Evolutionary conservation across 345 rosid genomes (phyloP), one percentile per base, ranked within the genome.

Genomic region (Clarkia xantiana): DNA sequence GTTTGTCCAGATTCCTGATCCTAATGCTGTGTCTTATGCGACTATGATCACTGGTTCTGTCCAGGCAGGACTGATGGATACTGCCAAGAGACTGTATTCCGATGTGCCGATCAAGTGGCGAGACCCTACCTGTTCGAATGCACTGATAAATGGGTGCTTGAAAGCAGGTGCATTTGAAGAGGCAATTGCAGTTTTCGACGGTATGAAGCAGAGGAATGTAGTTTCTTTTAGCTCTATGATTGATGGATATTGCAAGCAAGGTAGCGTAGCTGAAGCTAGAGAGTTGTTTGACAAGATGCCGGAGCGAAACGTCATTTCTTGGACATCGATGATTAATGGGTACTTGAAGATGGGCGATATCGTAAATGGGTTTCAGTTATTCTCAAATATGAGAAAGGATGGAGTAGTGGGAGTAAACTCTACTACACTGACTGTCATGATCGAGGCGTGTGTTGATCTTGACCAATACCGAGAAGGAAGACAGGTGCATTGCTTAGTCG

Each of bases 271-370:
- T 45, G 75, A 75, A 43, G 95, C 89, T 47, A 72, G 75, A 58
- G 57, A 54, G 14, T 14, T 82, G 23, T 80, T 86, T 54, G 75
- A 78, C 53, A 14, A 18, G 43, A 82, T 80, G 81, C 52, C 57
- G 2, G 76, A 73, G 69, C 81, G 54, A 59, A 86, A 82, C 72
- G 88, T 82, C 52, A 73, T 86, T 57, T 63, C 88, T 62, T 86
- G 93, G 94, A 80, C 85, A 9, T 60, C 88, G 18, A 76, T 84
- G 83, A 74, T 84, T 46, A 69, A 78, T 70, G 96, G 94, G 16
- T 82, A 78, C 60, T 61, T 86, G 64, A 78, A 78, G 55, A 71
- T 54, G 14, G 86, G 79, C 4, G 64, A 40, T 67, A 75, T 83
- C 8, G 62, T 57, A 17, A 70, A 73, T 43, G 96, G 94, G 54